phyloP scores from a whole-genome alignment of 192 early-diverging fungal species.

The Entomortierella lignicola region DNA sequence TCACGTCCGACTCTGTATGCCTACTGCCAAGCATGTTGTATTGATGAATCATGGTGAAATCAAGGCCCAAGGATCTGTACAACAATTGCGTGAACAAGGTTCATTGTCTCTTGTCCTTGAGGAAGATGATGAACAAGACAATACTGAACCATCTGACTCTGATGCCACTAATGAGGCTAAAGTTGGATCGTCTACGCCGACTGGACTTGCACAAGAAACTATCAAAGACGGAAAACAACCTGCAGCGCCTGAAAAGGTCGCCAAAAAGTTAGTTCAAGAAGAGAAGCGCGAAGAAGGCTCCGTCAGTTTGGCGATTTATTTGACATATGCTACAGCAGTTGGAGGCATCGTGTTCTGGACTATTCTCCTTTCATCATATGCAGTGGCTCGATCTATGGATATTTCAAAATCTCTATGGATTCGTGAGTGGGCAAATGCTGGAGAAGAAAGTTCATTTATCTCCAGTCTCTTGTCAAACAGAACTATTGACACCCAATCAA shows the following conservation, averaged over 20 bases:
- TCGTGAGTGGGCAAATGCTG: conserved; percentile 58
- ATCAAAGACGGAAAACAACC: conserved; percentile 37
- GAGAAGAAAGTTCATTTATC: conserved; percentile 18
- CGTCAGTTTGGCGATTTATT: conserved; percentile 79
- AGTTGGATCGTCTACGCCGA: conserved; percentile 18
- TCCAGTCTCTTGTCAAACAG: conserved; percentile 34
- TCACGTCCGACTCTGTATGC: conserved; percentile 71
- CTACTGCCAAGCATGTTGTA: conserved; percentile 63
- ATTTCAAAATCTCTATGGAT: conserved; percentile 66
- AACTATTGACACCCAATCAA: background rate
- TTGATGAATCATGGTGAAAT: conserved; percentile 65
- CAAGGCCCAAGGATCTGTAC: conserved; percentile 27
- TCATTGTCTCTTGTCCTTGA: conserved; percentile 43
- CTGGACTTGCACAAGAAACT: conserved; percentile 35
- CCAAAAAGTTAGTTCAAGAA: conserved; percentile 73
- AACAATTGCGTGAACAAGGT: conserved; percentile 42
- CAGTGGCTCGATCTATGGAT: conserved; percentile 51
- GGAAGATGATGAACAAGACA: conserved; percentile 45
- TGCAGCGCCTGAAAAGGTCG: conserved; percentile 16
- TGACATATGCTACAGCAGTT: conserved; percentile 71
- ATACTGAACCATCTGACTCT: conserved; percentile 15
- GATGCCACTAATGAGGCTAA: conserved; percentile 34
- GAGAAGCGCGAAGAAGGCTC: conserved; percentile 85
- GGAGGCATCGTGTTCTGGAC: conserved; percentile 71
- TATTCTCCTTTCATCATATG: conserved; percentile 50